A percentile compares a stretch with the other conserved stretches of the same genome.
These are phyloP conservation scores for Torrubiellomyces zombiae DNA, from an alignment of 2,329 filamentous ascomycete species.

Conservation along the genomic window DNA sequence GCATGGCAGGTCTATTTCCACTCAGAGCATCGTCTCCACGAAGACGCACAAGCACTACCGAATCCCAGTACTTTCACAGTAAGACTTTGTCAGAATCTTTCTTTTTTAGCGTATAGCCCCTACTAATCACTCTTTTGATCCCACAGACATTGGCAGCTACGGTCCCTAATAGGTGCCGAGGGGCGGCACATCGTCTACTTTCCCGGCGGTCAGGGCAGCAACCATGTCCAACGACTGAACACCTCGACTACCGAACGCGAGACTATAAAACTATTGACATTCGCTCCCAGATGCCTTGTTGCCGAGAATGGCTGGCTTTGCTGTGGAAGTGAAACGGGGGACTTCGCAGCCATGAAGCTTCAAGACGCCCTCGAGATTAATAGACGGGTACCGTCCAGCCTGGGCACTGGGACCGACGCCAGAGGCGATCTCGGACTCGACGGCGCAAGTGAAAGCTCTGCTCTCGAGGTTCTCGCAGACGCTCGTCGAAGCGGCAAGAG, in stretches of 20 bases:
- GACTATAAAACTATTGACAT: conserved; percentile 54
- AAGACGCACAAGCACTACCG: conserved; percentile 50
- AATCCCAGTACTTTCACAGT: conserved; percentile 49
- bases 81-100: conserved; percentile 13
- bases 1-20: conserved; percentile 40
- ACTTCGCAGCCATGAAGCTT: conserved; percentile 67
- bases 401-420: conserved; percentile 6
- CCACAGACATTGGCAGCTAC: conserved; percentile 67
- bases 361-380: conserved; percentile 18
- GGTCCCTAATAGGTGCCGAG: conserved; percentile 74
- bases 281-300: conserved; percentile 71
- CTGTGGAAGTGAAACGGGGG: conserved; percentile 73
- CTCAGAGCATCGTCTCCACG: conserved; percentile 45
- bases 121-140: conserved; percentile 1
- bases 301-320: conserved; percentile 78
- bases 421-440: conserved; percentile 16
- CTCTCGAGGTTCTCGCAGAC: conserved; percentile 20
- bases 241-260: conserved; percentile 54
- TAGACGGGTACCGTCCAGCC: conserved; percentile 10
- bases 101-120: background rate
- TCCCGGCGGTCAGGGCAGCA: conserved; percentile 54
- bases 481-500: conserved; percentile 24
- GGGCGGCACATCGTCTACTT: conserved; percentile 70
- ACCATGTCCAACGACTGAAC: conserved; percentile 50
- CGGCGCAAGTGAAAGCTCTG: conserved; percentile 16